These are phyloP conservation scores for Arthrobotrys sinensis DNA, from an alignment of 2,329 filamentous ascomycete species.

Conservation along the genomic window DNA sequence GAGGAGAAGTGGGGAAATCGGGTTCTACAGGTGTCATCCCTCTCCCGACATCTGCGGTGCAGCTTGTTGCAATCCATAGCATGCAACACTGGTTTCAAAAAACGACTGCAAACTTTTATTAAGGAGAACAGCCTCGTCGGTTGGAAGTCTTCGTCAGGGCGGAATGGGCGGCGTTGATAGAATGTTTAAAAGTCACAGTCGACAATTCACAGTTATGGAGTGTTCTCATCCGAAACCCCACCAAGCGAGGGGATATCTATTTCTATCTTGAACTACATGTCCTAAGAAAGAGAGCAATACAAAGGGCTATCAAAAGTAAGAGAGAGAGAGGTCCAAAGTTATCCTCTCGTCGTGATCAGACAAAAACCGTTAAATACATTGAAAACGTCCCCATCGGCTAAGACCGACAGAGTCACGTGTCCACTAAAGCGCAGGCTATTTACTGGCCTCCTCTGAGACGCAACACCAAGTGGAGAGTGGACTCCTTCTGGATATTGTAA, in stretches of 20 bases:
- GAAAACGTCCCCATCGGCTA: not conserved
- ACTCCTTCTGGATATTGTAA: slow-evolving; percentile 99
- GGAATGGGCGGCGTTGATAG: not conserved
- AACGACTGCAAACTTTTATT: slow-evolving; percentile 7
- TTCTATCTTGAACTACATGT: slow-evolving; percentile 36
- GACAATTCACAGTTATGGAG: not conserved
- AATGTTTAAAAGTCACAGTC: no score
- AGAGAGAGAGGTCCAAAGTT: slow-evolving; percentile 35
- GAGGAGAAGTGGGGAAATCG: slow-evolving; percentile 14
- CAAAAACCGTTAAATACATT: slow-evolving; percentile 28
- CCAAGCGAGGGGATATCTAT: slow-evolving; percentile 16
- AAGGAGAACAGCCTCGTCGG: no score
- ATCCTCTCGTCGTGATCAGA: slow-evolving; percentile 17
- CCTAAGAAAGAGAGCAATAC: slow-evolving; percentile 14
- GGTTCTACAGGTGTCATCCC: not conserved
- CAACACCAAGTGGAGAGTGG: slow-evolving; percentile 96
- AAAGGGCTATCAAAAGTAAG: slow-evolving; percentile 8
- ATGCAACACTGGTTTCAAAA: slow-evolving; percentile 37
- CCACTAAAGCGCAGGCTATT: slow-evolving; percentile 2
- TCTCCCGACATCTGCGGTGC: slow-evolving; percentile 1
- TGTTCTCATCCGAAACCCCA: not conserved
- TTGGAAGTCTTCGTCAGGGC: no score
- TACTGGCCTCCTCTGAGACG: slow-evolving; percentile 69
- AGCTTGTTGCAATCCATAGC: slow-evolving; percentile 14
- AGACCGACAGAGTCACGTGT: not conserved